Evolutionary conservation across 306 rosid genomes (phyloP).

Genomic region (Fagus sylvatica): DNA sequence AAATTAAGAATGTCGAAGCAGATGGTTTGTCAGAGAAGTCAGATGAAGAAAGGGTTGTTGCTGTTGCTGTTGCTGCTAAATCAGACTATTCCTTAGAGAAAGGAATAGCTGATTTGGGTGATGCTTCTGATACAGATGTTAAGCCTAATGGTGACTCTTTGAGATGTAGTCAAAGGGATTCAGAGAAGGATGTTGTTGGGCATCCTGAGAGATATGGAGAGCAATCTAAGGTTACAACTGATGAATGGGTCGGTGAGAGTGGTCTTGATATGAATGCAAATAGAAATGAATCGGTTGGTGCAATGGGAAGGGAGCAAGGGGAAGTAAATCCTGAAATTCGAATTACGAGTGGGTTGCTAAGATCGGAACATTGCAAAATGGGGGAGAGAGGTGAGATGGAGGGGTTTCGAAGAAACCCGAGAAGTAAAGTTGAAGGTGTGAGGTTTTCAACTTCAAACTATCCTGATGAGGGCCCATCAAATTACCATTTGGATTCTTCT

Average conservation of each 20-base stretch:
- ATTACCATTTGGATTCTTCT: conserved; percentile 38
- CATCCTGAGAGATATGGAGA: conserved; percentile 31
- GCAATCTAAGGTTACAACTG: conserved; percentile 31
- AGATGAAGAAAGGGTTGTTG: conserved; percentile 57
- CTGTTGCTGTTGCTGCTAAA: conserved; percentile 41
- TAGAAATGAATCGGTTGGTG: conserved; percentile 42
- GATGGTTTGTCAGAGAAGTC: conserved; percentile 57
- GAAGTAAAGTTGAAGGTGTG: conserved; percentile 54
- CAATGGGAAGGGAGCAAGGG: conserved; percentile 44
- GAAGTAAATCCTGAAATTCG: conserved; percentile 39
- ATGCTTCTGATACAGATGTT: conserved; percentile 55
- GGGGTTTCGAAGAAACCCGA: conserved; percentile 40
- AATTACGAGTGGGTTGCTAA: conserved; percentile 31
- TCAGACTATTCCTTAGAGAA: conserved; percentile 51
- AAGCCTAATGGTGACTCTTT: conserved; percentile 40
- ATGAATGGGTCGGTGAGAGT: conserved; percentile 39
- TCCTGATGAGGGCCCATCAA: conserved; percentile 68
- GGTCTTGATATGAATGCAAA: conserved; percentile 29
- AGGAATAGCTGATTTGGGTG: conserved; percentile 45
- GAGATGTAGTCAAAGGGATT: conserved; percentile 40
- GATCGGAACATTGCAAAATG: conserved; percentile 52
- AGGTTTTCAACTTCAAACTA: conserved; percentile 64
- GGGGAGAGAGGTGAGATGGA: conserved; percentile 53
- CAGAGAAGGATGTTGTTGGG: conserved; percentile 37
- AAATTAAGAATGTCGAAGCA: conserved; percentile 53